phyloP scores from a whole-genome alignment of 2,329 filamentous ascomycete genomes.

The Karstenula rhodostoma region DNA sequence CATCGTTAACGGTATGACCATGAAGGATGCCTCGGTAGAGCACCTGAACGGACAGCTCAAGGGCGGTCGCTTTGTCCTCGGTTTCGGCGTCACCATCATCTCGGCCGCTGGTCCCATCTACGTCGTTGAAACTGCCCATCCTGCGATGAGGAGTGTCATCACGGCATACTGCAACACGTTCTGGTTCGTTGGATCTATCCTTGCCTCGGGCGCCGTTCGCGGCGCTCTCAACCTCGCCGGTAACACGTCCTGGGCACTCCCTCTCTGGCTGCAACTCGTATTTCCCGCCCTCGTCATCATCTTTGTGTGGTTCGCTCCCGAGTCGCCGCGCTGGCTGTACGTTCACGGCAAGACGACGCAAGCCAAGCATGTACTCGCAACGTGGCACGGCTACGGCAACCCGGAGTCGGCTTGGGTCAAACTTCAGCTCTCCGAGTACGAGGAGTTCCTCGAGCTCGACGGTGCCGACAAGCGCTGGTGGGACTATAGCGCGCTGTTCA shows the following conservation, averaged over 20 bases:
- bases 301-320: constrained; percentile 61
- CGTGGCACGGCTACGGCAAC: constrained; percentile 61
- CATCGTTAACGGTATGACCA: constrained; percentile 57
- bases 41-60: constrained; percentile 60
- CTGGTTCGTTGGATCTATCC: constrained; percentile 52
- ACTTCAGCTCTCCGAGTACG: constrained; percentile 46
- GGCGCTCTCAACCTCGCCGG: constrained; percentile 28
- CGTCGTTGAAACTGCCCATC: constrained; percentile 67
- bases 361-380: constrained; percentile 62
- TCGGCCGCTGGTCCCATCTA: constrained; percentile 66
- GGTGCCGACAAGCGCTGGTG: constrained; percentile 20
- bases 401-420: constrained; percentile 36
- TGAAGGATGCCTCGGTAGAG: constrained; percentile 33
- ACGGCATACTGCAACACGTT: constrained; percentile 55
- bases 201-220: constrained; percentile 37
- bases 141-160: constrained; percentile 62
- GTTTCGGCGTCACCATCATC: constrained; percentile 66
- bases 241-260: constrained; percentile 32
- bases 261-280: constrained; percentile 38
- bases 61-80: constrained; percentile 65
- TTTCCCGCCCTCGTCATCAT: constrained; percentile 52
- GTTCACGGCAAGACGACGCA: constrained; percentile 61
- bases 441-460: constrained; percentile 18
- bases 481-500: constrained; percentile 18
- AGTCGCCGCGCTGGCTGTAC: constrained; percentile 68